Base-by-base conservation (phyloP, 257 asterid species). In the Petrea volubilis region DNA sequence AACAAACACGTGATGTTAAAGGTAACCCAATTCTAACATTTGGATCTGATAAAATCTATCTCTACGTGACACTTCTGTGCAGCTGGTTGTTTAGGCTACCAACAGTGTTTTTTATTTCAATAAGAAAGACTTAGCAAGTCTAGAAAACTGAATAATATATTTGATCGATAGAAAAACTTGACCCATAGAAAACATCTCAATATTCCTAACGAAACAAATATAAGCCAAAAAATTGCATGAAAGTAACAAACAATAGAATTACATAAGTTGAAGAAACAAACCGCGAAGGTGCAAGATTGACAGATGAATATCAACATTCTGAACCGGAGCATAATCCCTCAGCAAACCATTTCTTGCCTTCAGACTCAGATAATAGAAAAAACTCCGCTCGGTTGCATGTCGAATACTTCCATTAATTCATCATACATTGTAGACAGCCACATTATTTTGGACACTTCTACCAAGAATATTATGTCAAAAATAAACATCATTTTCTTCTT, bases 401-500 rank as follows among this genome's bases (percentile, higher is more conserved):
- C 2, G 36, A 38, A 33, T 13, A 15, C 31, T 41, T 31, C 27
- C 59, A 62, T 0, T 7, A 36, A 25, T 15, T 28, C 57, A 71
- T 50, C 50, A 15, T 34, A 49, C 20, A 44, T 8, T 20, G 62
- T 41, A 41, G n/a, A n/a, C n/a, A n/a, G n/a, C n/a, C n/a, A n/a
- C n/a, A n/a, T n/a, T n/a, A n/a, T n/a, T n/a, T n/a, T 6, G 17
- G 28, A 11, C 34, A 12, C 23, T 43, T 25, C 14, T 8, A 40
- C 9, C 46, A 40, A 40, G 14, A 13, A 40, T 40, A 8, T 15
- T 33, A 14, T 34, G 31, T 73, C 64, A 77, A 36, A 72, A 73
- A 64, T 59, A 73, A 33, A 59, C 62, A 80, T 53, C 72, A 58
- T 60, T 59, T 28, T 62, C 74, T 59, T 77, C 85, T 49, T 49